Conservation (phyloP, 129 eudicot genomes). For the Tagetes erecta region DNA sequence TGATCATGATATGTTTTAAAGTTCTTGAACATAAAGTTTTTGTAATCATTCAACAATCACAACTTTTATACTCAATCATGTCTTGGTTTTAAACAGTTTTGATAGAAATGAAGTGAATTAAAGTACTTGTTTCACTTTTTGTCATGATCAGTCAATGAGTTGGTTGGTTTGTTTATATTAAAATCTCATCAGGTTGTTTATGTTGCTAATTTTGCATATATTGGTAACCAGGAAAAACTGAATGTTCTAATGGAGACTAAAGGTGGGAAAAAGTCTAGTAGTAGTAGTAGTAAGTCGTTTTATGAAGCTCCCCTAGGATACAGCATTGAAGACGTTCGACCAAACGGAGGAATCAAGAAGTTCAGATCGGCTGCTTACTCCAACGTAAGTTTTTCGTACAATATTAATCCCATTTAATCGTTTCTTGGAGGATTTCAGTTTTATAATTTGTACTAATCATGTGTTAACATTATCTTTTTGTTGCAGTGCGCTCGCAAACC, state of each 20-base stretch:
- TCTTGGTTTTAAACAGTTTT: not conserved
- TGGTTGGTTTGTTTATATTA: not conserved
- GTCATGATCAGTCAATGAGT: not conserved
- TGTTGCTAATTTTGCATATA: not conserved
- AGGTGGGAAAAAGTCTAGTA: constrained; percentile 98
- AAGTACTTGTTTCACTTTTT: not conserved
- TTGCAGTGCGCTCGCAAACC: constrained; percentile 99
- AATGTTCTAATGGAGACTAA: constrained; percentile 95
- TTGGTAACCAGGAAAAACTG: constrained; percentile 41
- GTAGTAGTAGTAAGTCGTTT: constrained; percentile 62
- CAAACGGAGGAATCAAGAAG: constrained; percentile 98
- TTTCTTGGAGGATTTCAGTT: not conserved
- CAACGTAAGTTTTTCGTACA: constrained; percentile 57
- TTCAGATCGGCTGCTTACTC: constrained; percentile 99
- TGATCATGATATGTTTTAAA: not conserved
- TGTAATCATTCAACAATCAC: not conserved
- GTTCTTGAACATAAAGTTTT: not conserved
- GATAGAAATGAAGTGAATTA: not conserved
- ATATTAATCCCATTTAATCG: not conserved
- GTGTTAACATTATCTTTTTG: constrained; percentile 4
- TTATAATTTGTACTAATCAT: not conserved
- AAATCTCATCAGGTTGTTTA: not conserved
- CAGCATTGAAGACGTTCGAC: constrained; percentile 99
- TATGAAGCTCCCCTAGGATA: constrained; percentile 98
- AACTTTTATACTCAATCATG: not conserved